Conservation (phyloP, 805 yeast genomes). For the Debaryomyces prosopidis region DNA sequence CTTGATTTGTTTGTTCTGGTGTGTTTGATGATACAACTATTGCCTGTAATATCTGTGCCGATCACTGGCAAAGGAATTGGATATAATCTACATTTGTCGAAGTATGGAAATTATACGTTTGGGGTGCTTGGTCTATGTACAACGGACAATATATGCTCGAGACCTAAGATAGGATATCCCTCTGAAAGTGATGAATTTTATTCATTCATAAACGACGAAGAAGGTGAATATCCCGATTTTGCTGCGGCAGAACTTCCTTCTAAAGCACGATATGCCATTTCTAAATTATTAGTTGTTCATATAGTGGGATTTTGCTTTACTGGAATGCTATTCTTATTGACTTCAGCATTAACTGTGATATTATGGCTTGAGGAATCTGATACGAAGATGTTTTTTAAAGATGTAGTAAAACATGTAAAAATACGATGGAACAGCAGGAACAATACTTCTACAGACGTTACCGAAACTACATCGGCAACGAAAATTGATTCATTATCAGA, state of each 20-base stretch:
- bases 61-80: conserved; percentile 27
- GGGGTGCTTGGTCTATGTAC: conserved; percentile 49
- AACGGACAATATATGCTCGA: conserved; percentile 27
- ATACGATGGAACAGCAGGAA: background rate
- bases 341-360: background rate
- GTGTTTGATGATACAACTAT: conserved; percentile 36
- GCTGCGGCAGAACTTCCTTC: conserved; percentile 41
- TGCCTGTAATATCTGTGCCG: conserved; percentile 45
- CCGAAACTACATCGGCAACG: background rate
- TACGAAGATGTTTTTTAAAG: background rate
- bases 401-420: background rate
- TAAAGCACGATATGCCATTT: conserved; percentile 36
- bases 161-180: conserved; percentile 39
- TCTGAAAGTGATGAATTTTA: conserved; percentile 16
- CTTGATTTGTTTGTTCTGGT: conserved; percentile 27
- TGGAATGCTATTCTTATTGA: conserved; percentile 17
- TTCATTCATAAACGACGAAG: conserved; percentile 5
- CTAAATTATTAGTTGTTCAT: conserved; percentile 43
- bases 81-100: conserved; percentile 29
- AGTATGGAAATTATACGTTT: conserved; percentile 31
- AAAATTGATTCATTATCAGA: background rate
- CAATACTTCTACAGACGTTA: background rate
- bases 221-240: conserved; percentile 2
- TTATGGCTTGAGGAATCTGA: background rate
- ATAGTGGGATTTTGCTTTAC: conserved; percentile 38